Base-by-base conservation (phyloP, 208 protist genomes). In the Ichthyophonus hoferi region DNA sequence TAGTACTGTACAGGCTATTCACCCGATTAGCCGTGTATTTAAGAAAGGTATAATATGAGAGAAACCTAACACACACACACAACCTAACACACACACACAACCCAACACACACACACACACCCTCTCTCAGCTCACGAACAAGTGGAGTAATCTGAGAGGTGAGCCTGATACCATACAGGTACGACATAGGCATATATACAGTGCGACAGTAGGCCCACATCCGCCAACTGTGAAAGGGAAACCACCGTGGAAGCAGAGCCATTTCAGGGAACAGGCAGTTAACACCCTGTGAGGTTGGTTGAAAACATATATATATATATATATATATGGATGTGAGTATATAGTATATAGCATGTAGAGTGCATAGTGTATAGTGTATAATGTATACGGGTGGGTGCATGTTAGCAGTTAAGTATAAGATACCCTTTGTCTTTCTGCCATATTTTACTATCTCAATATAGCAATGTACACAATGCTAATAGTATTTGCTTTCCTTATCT, bases 161-260 rank as follows among this genome's bases (percentile, higher is more conserved):
- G 0, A 86, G 91, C 38, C 95, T 94, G 7, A 94, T 83, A 33
- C 97, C 97, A 92, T 98, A 99, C 38, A 98, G 91, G 92, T 98
- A 99, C 38, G 94, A 94, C 93, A 99, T 98, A 33, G 98, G 97
- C 31, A 98, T 91, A 79, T 98, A 97, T 40, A 99, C 96, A 58
- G 98, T 97, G 58, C 98, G 95, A 89, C 95, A 97, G 94, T 99
- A 97, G 93, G 97, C 98, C 98, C 98, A 95, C 91, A 91, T 89
- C 1, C 86, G 87, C 42, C 12, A 77, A 2, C 86, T 38, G 41
- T 92, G 90, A n/a, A 90, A 14, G 7, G 90, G 87, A 40, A 90
- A 41, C 42, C 76, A 84, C 0, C 58, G 33, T 3, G 89, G 89
- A 38, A 91, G 76, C 17, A 91, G 84, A 38, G 24, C n/a, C 76